A percentile compares a stretch with the other conserved stretches of the same genome.
Conservation (phyloP, 148 eudicot genomes). For the Hydrangea macrophylla region DNA sequence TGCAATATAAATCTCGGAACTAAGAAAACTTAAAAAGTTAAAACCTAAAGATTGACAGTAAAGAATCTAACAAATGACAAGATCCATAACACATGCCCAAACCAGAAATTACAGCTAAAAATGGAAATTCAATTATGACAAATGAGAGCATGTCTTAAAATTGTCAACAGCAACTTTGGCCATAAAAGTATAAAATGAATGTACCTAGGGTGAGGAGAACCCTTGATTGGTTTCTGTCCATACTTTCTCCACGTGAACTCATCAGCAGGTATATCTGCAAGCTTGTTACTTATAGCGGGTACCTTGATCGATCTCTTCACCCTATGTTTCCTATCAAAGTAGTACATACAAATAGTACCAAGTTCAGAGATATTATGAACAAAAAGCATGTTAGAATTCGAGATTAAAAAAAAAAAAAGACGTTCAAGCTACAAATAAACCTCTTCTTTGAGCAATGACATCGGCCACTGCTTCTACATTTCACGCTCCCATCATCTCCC, state of each 20-base stretch:
- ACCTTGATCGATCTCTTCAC: conserved; percentile 89
- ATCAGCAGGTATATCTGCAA: conserved; percentile 91
- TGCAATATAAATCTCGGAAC: no score
- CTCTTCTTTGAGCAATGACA: conserved; percentile 97
- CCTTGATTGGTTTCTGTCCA: conserved; percentile 98
- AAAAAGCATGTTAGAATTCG: conserved; percentile 8
- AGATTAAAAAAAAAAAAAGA: neutral
- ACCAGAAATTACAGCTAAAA: neutral
- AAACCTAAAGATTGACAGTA: no score
- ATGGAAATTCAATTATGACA: neutral
- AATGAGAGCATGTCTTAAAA: neutral
- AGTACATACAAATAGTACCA: conserved; percentile 9
- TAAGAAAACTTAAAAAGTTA: no score
- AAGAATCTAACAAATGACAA: neutral
- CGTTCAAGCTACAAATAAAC: conserved; percentile 25
- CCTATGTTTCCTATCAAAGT: conserved; percentile 63
- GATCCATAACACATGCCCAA: neutral
- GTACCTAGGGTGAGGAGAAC: conserved; percentile 98
- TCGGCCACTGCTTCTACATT: conserved; percentile 64
- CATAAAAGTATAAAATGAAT: neutral
- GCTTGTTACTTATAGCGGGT: conserved; percentile 93
- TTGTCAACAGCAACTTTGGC: neutral
- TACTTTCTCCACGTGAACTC: conserved; percentile 98
- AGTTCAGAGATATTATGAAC: conserved; percentile 6
- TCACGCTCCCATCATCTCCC: conserved; percentile 74